Conservation (phyloP, 1,284 basidiomycete species). For the Cutaneotrichosporon dermatis region DNA sequence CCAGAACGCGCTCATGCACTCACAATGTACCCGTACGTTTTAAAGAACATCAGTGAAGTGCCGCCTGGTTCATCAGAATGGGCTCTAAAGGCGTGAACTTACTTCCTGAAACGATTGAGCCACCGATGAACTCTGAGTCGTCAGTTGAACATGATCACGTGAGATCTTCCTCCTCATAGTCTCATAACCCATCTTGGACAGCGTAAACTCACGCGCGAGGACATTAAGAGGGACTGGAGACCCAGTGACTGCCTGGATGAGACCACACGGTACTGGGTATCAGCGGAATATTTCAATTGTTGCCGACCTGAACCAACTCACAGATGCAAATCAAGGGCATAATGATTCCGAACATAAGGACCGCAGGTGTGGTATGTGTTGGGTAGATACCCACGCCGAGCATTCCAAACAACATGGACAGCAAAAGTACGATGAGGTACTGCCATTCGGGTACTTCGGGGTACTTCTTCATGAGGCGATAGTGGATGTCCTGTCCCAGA, state of each 20-base stretch:
- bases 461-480: conserved; percentile 8
- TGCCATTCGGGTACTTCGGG: conserved; percentile 59
- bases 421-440: conserved; percentile 61
- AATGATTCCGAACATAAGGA: conserved; percentile 47
- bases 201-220: conserved; percentile 40
- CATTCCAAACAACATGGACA: conserved; percentile 40
- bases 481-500: conserved; percentile 69
- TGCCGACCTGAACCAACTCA: no score
- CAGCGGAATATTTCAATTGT: no score
- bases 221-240: conserved; percentile 54
- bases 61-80: not conserved
- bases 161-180: no score
- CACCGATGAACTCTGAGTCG: conserved; percentile 55
- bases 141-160: no score
- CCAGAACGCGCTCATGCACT: no score
- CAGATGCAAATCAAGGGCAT: conserved; percentile 52
- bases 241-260: conserved; percentile 58
- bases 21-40: no score
- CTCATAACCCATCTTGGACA: no score
- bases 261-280: conserved; percentile 52
- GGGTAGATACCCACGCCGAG: conserved; percentile 57
- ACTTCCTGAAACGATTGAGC: conserved; percentile 59
- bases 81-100: conserved; percentile 28
- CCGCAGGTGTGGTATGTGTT: conserved; percentile 63
- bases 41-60: not conserved